Base-by-base conservation (phyloP, 2,329 filamentous ascomycete genomes). In the Grosmannia serpens region DNA sequence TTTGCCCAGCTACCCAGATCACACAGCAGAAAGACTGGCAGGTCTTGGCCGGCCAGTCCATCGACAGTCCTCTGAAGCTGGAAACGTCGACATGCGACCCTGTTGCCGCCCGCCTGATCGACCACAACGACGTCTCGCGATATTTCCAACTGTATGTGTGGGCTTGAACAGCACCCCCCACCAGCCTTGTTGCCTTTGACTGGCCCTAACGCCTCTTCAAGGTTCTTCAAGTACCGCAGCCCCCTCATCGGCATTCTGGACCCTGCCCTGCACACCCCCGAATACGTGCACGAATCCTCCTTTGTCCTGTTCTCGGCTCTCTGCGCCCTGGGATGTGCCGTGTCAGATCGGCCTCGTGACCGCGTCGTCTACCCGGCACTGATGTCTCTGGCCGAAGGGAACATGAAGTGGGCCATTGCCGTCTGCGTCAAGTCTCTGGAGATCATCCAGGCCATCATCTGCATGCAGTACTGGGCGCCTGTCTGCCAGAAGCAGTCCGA, bases 381-480 rank as follows among this genome's bases (percentile, higher is more conserved):
- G 9, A 52, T 63, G 1, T 65, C 64, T 4, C 33, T 67, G 6
- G 65, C 65, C 24, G 63, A 66, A 56, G 61, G 55, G 17, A 65
- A 64, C 59, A 62, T 67, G 57, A 63, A 64, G 44, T 67, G 65
- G 65, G 63, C 63, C 15, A 66, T 67, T 44, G 65, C 65, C 29
- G 58, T 62, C 11, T 65, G 63, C 31, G 64, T 67, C 53, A 67
- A 64, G 53, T 63, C 62, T 13, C 56, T 66, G 31, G 65, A 66
- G 61, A 64, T 61, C 29, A 61, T 66, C 38, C 65, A 67, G 60
- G 60, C 61, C 26, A 67, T 67, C 26, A 59, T 67, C 27, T 57
- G 61, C 38, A 61, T 65, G 61, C 62, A 65, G 33, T 66, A 66
- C 57, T 67, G 65, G 65, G 63, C 64, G 5, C 64, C 64, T 3